These are phyloP conservation scores for Papilionanthe hybrid DNA, from an alignment of 116 monocot species.

Conservation along the genomic window DNA sequence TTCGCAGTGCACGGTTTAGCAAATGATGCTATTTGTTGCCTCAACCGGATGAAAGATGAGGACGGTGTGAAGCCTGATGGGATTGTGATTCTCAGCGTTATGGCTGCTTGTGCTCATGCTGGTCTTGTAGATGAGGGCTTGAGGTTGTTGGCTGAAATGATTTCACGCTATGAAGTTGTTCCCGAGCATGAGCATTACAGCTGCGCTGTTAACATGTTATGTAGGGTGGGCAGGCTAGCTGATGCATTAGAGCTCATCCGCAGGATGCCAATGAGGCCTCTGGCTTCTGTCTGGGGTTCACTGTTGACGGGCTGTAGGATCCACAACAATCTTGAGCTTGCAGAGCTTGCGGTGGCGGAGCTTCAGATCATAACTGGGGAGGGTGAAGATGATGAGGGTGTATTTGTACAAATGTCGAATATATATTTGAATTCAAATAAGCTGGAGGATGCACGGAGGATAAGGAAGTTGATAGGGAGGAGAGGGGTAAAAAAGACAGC, in stretches of 20 bases:
- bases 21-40: conserved; percentile 31
- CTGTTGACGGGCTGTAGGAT: conserved; percentile 42
- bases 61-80: conserved; percentile 45
- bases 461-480: conserved; percentile 46
- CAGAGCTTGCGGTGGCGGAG: conserved; percentile 36
- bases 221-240: conserved; percentile 36
- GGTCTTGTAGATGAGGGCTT: conserved; percentile 43
- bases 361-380: conserved; percentile 24
- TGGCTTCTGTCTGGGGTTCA: conserved; percentile 56
- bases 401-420: conserved; percentile 57
- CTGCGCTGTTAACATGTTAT: conserved; percentile 58
- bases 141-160: conserved; percentile 26
- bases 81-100: conserved; percentile 30
- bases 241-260: conserved; percentile 39
- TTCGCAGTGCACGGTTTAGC: conserved; percentile 48
- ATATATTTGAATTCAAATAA: conserved; percentile 44
- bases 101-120: conserved; percentile 46
- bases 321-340: conserved; percentile 41
- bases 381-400: conserved; percentile 41
- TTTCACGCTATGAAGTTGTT: conserved; percentile 6
- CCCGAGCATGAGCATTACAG: conserved; percentile 58
- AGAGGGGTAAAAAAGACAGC: conserved; percentile 43
- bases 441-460: conserved; percentile 47
- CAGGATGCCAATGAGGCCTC: conserved; percentile 49
- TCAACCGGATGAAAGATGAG: conserved; percentile 33